These are phyloP conservation scores for Rhinocladiella similis DNA, from an alignment of 2,329 filamentous ascomycete genomes.

Conservation along the genomic window DNA sequence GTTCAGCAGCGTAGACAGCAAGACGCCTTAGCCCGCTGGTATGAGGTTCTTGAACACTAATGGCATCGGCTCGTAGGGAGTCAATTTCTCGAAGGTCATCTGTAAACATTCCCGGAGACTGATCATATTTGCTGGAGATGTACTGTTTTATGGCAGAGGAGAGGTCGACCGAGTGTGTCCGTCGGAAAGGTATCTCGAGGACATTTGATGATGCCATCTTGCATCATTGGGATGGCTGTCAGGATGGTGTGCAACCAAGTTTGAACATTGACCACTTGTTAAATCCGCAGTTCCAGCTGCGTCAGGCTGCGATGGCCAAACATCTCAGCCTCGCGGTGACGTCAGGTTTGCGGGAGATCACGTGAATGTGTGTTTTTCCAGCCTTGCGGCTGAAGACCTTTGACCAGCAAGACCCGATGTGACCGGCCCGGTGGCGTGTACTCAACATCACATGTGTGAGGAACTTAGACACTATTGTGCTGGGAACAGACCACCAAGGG, in stretches of 20 bases:
- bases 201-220: slow-evolving; percentile 39
- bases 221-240: neutral
- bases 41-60: slow-evolving; percentile 86
- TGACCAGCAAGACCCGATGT: too few relatives aligned
- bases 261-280: neutral
- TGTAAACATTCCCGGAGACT: slow-evolving; percentile 95
- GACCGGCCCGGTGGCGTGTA: too few relatives aligned
- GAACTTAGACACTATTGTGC: neutral
- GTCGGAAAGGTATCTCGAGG: slow-evolving; percentile 83
- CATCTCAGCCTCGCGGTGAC: slow-evolving; percentile 2
- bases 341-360: neutral
- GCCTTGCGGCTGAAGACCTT: neutral
- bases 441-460: too few relatives aligned
- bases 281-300: neutral
- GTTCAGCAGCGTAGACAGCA: slow-evolving; percentile 86
- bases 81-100: slow-evolving; percentile 87
- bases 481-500: neutral
- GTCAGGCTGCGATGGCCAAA: neutral
- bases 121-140: slow-evolving; percentile 97
- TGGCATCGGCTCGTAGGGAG: slow-evolving; percentile 76
- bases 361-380: neutral
- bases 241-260: neutral
- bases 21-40: slow-evolving; percentile 82
- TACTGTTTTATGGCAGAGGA: slow-evolving; percentile 86
- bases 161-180: slow-evolving; percentile 75